phyloP scores from a whole-genome alignment of 2,329 filamentous ascomycete genomes.

The Fusarium newnesense region DNA sequence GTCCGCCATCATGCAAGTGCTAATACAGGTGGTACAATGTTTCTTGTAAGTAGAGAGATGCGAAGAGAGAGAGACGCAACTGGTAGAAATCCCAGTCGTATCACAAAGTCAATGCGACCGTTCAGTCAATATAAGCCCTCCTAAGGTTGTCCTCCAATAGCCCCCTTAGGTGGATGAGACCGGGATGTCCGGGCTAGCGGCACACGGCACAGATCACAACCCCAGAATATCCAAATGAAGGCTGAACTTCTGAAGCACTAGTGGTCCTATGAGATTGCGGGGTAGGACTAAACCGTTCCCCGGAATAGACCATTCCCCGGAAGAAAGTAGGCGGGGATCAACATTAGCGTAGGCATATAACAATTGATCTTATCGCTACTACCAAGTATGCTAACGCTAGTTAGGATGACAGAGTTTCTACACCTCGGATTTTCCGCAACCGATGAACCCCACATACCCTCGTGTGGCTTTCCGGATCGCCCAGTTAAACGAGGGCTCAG shows the following conservation, averaged over 20 bases:
- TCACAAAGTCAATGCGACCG: neutral
- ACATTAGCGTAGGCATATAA: neutral
- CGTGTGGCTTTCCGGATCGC: too few relatives aligned
- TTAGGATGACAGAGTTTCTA: too few relatives aligned
- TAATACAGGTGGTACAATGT: neutral
- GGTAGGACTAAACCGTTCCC: neutral
- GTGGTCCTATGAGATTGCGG: neutral
- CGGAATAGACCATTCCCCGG: neutral
- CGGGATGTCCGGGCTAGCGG: neutral
- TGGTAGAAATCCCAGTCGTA: neutral
- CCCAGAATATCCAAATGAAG: neutral
- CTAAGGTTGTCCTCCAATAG: neutral
- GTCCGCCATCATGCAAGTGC: neutral
- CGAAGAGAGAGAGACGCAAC: neutral
- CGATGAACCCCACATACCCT: neutral
- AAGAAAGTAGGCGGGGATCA: fast-evolving
- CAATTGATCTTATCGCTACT: neutral
- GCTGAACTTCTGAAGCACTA: neutral
- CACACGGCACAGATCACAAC: neutral
- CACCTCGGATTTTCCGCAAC: neutral
- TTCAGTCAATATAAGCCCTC: neutral
- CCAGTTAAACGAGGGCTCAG: too few relatives aligned
- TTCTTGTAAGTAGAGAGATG: neutral
- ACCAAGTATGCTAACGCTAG: neutral
- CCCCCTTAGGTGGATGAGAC: too few relatives aligned